Conservation (phyloP, 805 yeast species). For the Jamesozyma hellenica region DNA sequence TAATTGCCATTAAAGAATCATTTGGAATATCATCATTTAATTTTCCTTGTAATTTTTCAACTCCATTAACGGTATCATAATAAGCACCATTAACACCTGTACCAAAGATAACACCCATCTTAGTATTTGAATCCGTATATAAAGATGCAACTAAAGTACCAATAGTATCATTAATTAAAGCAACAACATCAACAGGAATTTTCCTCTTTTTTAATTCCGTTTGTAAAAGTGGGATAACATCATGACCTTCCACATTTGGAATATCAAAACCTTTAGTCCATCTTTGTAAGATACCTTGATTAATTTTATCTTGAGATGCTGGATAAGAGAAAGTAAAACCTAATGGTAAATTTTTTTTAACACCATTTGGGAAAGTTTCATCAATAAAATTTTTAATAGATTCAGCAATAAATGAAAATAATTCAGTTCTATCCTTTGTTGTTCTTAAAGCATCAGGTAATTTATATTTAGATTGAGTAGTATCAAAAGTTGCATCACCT, state of each 20-base stretch:
- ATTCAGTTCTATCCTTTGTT: constrained; percentile 53
- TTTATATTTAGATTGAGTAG: constrained; percentile 75
- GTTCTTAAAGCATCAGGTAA: constrained; percentile 73
- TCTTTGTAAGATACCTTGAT: constrained; percentile 78
- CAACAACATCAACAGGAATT: constrained; percentile 79
- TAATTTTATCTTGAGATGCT: constrained; percentile 69
- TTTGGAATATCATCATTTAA: constrained; percentile 51
- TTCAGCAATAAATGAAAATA: constrained; percentile 81
- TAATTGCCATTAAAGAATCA: constrained; percentile 81
- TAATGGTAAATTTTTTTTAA: constrained; percentile 51
- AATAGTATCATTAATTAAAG: constrained; percentile 91
- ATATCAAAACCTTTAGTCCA: constrained; percentile 98
- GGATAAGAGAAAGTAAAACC: constrained; percentile 97
- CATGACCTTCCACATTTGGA: constrained; percentile 84
- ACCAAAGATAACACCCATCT: constrained; percentile 93
- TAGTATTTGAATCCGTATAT: constrained; percentile 79
- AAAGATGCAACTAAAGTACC: constrained; percentile 94
- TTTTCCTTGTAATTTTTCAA: constrained; percentile 73
- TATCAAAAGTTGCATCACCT: constrained; percentile 77
- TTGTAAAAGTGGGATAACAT: constrained; percentile 87
- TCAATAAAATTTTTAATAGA: constrained; percentile 61
- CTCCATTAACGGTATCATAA: constrained; percentile 60
- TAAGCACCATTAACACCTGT: constrained; percentile 97
- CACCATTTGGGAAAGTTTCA: constrained; percentile 62
- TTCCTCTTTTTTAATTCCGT: constrained; percentile 50